These are phyloP conservation scores for Catunica adiposa DNA, from an alignment of 2,329 filamentous ascomycete genomes.

Conservation along the genomic window DNA sequence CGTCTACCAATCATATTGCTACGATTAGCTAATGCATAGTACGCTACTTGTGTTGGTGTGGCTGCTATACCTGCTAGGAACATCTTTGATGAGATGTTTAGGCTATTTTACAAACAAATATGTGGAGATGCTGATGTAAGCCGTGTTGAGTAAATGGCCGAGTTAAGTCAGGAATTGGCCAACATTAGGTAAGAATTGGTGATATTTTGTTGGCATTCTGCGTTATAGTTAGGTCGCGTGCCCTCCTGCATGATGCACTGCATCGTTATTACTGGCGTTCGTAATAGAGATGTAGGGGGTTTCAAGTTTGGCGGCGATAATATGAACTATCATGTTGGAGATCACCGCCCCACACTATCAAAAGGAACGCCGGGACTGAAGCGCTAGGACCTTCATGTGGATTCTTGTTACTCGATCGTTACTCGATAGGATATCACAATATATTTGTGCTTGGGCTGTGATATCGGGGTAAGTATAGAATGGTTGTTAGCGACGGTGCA, in stretches of 20 bases:
- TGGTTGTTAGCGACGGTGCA: no score
- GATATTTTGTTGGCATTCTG: no score
- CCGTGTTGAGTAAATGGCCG: no score
- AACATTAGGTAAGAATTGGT: no score
- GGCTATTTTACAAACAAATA: no score
- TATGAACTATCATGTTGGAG: not conserved
- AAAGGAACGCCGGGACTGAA: not conserved
- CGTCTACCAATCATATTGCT: constrained; percentile 2
- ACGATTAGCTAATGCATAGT: constrained; percentile 2
- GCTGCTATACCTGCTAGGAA: not conserved
- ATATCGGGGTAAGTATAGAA: no score
- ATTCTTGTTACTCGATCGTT: constrained; percentile 9
- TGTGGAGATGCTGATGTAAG: no score
- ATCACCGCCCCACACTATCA: not conserved
- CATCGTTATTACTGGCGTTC: no score
- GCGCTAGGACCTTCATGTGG: not conserved
- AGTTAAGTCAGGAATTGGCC: not conserved
- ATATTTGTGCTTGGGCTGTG: not conserved
- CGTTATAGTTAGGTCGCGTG: no score
- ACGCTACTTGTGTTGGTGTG: not conserved
- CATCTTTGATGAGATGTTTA: not conserved
- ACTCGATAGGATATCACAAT: constrained; percentile 6
- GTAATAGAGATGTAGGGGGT: no score
- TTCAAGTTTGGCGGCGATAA: no score
- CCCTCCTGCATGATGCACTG: no score